Evolutionary conservation across 176 grass and related monocot species (phyloP).

Genomic region (Typha latifolia): DNA sequence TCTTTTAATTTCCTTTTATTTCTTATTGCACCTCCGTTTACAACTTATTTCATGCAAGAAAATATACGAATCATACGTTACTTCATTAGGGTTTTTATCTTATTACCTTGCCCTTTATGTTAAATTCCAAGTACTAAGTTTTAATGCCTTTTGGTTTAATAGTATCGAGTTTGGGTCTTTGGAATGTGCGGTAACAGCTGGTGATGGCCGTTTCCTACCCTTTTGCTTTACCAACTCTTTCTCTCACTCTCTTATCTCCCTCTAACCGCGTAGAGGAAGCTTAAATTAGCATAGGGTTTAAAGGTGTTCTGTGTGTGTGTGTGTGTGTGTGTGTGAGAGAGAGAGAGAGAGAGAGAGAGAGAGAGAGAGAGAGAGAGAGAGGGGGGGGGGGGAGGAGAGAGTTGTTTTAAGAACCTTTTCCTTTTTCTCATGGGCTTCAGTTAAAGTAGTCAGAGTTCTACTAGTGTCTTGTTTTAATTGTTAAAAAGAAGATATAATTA

Average conservation of each 20-base stretch:
- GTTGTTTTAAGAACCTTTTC: slow-evolving; percentile 49
- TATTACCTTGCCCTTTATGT: slow-evolving; percentile 1
- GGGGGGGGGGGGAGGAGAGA: slow-evolving; percentile 47
- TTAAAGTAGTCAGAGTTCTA: slow-evolving; percentile 65
- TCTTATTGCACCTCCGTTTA: not conserved
- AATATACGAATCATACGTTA: too few species aligned
- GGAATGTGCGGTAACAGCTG: slow-evolving; percentile 54
- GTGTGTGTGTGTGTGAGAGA: not conserved
- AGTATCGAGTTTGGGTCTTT: slow-evolving; percentile 26
- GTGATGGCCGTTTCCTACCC: slow-evolving; percentile 23
- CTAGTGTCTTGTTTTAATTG: slow-evolving; percentile 33
- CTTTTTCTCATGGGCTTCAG: slow-evolving; percentile 41
- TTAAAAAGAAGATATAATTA: slow-evolving; percentile 8
- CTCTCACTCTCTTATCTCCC: not conserved
- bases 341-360: slow-evolving; percentile 20
- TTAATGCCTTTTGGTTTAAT: not conserved
- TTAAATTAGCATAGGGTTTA: not conserved
- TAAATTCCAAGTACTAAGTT: slow-evolving; percentile 3
- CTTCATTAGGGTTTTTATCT: not conserved
- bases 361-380: slow-evolving; percentile 46
- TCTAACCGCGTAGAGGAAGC: not conserved
- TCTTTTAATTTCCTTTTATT: slow-evolving; percentile 2
- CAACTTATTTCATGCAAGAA: too few species aligned
- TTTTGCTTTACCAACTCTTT: slow-evolving; percentile 26
- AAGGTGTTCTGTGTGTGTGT: not conserved